Evolutionary conservation across 768 basidiomycete genomes (phyloP).

Genomic region (Dacryopinax spathularia): DNA sequence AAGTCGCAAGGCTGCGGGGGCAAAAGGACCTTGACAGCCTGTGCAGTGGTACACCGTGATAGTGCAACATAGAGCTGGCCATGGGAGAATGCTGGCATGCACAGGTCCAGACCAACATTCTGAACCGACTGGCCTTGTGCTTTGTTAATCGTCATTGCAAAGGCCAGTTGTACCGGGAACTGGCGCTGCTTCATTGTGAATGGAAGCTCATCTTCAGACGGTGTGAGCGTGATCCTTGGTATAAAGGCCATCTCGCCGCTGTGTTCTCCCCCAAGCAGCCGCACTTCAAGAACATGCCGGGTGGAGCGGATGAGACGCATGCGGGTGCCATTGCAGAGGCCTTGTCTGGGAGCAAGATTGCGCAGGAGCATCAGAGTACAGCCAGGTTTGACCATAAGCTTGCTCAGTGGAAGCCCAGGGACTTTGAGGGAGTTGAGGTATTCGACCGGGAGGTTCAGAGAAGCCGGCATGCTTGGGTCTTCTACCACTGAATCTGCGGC

Average conservation of each 20-base stretch:
- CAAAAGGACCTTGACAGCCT: constrained; percentile 5
- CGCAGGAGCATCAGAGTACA: constrained; percentile 28
- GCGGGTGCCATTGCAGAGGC: constrained; percentile 31
- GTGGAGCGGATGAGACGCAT: constrained; percentile 5
- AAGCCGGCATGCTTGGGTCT: background rate
- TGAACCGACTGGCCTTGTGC: constrained; percentile 11
- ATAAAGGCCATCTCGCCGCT: constrained; percentile 27
- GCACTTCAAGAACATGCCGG: constrained; percentile 4
- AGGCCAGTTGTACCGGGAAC: constrained; percentile 11
- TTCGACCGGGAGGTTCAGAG: constrained; percentile 22
- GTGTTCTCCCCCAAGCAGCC: constrained; percentile 5
- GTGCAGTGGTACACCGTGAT: constrained; percentile 3
- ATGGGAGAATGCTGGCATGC: background rate
- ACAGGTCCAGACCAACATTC: constrained; percentile 9
- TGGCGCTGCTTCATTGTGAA: constrained; percentile 5
- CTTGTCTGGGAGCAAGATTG: constrained; percentile 20
- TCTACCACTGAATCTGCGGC: constrained; percentile 14
- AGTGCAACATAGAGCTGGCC: constrained; percentile 9
- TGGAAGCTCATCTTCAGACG: constrained; percentile 13
- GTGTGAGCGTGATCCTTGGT: constrained; percentile 27
- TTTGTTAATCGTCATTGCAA: constrained; percentile 13
- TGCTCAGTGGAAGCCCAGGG: constrained; percentile 29
- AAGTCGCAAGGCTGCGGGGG: background rate
- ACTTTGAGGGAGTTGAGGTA: constrained; percentile 28
- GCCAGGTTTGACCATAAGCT: constrained; percentile 21